Conservation (phyloP, 2,329 filamentous ascomycete species). For the Aureobasidium uvarum region DNA sequence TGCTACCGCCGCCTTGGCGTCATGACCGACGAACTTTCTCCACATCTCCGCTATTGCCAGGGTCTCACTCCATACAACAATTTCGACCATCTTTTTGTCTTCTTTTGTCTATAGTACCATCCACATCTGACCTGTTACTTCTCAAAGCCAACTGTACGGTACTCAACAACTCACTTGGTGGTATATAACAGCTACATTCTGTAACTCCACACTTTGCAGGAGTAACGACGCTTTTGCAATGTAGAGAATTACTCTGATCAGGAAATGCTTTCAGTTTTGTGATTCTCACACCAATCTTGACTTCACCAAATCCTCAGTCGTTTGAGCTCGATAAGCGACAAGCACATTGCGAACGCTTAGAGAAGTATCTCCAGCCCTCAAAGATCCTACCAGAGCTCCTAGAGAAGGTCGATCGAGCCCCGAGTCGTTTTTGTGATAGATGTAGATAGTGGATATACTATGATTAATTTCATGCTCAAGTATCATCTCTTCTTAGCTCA, state of each 20-base stretch:
- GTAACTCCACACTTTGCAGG: neutral
- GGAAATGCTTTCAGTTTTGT: neutral
- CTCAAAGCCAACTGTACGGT: neutral
- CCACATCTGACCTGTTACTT: neutral
- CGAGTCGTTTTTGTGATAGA: too few relatives aligned
- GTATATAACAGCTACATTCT: too few relatives aligned
- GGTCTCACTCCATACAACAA: neutral
- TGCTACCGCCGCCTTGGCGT: constrained; percentile 11
- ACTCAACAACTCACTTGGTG: too few relatives aligned
- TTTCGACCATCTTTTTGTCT: neutral
- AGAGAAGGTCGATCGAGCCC: too few relatives aligned
- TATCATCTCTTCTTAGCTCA: constrained; percentile 24
- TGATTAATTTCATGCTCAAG: neutral
- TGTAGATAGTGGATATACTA: neutral
- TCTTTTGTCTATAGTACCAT: neutral
- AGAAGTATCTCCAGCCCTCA: neutral
- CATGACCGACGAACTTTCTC: neutral
- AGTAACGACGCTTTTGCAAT: neutral
- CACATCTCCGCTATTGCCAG: constrained; percentile 3
- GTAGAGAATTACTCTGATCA: neutral
- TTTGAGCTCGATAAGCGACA: neutral
- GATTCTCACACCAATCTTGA: fast-evolving
- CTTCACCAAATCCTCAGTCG: neutral
- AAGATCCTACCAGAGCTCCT: neutral
- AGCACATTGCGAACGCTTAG: neutral